Base-by-base conservation (phyloP, 2,329 filamentous ascomycete genomes). In the Fulvia fulva region DNA sequence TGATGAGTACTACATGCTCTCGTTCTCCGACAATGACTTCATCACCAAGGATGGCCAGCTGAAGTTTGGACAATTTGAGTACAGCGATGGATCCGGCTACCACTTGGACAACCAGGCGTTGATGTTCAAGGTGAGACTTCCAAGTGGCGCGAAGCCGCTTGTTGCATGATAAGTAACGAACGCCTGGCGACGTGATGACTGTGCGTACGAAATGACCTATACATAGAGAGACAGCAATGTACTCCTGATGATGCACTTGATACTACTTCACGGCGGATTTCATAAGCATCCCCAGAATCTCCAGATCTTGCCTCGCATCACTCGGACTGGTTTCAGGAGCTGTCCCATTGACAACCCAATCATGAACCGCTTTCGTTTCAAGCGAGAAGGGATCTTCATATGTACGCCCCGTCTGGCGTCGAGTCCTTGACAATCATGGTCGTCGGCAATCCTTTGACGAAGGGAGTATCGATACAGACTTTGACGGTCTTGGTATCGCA, bases 391-490 rank as follows among this genome's bases (percentile, higher is more conserved):
- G 70, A 64, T 79, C 77, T 61, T 78, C 65, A 59, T 80, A 84
- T 0, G 79, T 79, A 61, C 23, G 67, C 71, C 0, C 71, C 76
- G 11, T 75, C 53, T 6, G 65, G 70, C 3, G 72, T 71, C 45
- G 72, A 69, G 62, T 84, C 81, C 4, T 73, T 65, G 14, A 83
- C 70, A 0, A 68, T 70, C 55, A 84, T 76, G 4, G 73, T 78
- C 16, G 81, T 78, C 0, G 80, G 79, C 1, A 83, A 68, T 0
- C 78, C 81, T 62, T 82, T 83, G 16, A 84, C 73, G 56, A 80
- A 84, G 0, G 83, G 83, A 0, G 81, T 80, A 56, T 86, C 81
- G 61, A 81, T 84, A 32, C 79, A 66, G 9, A 86, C 73, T 0
- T 73, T 76, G 0, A 86, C 78, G 0, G 77, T 80, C 71, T 86